Base-by-base conservation (phyloP, 2,329 filamentous ascomycete genomes). In the Aspergillus caelatus region DNA sequence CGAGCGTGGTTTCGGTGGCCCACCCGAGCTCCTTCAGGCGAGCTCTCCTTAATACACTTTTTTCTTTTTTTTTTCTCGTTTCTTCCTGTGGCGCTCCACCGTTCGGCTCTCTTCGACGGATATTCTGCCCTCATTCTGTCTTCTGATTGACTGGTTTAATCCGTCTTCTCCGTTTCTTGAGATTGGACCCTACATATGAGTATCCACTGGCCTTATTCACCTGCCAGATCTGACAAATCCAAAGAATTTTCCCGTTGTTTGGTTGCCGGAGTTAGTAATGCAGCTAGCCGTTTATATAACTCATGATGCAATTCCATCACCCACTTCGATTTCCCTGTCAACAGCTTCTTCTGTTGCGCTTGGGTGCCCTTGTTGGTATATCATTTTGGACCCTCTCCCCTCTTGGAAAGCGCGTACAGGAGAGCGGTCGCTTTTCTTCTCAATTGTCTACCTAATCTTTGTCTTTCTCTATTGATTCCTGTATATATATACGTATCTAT, bases 141-240 rank as follows among this genome's bases (percentile, higher is more conserved):
- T 23, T 57, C 50, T 57, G 62, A 65, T 65, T 65, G 62, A 59
- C 43, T 41, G 56, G 62, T 62, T 65, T 59, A 62, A 60, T 65
- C 62, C 62, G 62, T 62, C 48, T 52, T 9, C n/a, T 55, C 36
- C 46, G 32, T 60, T 39, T 14, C 48, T 48, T 36, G 43, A 61
- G 23, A 48, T 57, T 60, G 57, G 52, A 63, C 61, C 61, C 61
- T 60, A 45, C 19, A 36, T 21, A n/a, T 56, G 52, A 60, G 58
- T 26, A 60, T 60, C 58, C 50, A 43, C 39, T 28, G 48, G 21
- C 7, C 14, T n/a, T 46, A 21, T 45, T 52, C 46, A 39, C 48
- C 36, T 48, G 11, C 53, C 32, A 57, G 30, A 36, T 57, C 63
- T 67, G 58, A 67, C 63, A 67, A 67, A 67, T 65, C 61, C 58